Base-by-base conservation (phyloP, 2,329 filamentous ascomycete species). In the Penicillium sumatraense region DNA sequence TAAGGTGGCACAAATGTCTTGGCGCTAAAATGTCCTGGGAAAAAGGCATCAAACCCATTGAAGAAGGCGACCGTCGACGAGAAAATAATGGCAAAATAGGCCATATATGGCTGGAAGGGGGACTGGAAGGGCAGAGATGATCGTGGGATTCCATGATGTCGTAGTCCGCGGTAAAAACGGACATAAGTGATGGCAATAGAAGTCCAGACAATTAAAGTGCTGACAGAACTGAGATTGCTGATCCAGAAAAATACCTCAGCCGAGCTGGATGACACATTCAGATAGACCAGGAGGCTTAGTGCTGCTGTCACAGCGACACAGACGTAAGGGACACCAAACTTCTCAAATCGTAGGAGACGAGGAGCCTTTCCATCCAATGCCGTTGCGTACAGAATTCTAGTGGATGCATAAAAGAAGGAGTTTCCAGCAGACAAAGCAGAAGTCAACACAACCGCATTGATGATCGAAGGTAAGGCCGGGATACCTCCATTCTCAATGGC, bases 101-200 rank as follows among this genome's bases (percentile, higher is more conserved):
- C 88, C 0, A 84, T 80, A 61, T 86, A 91, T 1, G 90, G 90
- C 75, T 91, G 89, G 21, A 84, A 78, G 49, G 78, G 80, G 0
- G 85, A 84, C 59, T 82, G 85, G 72, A 89, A 92, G 0, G 89
- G 88, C n/a, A 93, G 74, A 0, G 80, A 81, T 18, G 84, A 80
- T 3, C 89, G 82, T 58, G 85, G 81, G 20, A 92, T 78, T 0
- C 88, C 88, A 64, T 93, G 89, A 0, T 80, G 83, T 33, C 80
- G 75, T 46, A 89, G 80, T 0, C 89, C 88, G 20, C 85, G 83
- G 68, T 88, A 78, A 71, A 91, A 93, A 55, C 83, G 84, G 45
- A 92, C 73, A 69, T 90, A 93, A 0, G 88, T 87, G 38, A 86
- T 77, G 68, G 83, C 85, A 64, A 89, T 88, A 52, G 85, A 83